Evolutionary conservation across 108 stramenopile genomes (phyloP).

Genomic region (Cyclotella baltica): DNA sequence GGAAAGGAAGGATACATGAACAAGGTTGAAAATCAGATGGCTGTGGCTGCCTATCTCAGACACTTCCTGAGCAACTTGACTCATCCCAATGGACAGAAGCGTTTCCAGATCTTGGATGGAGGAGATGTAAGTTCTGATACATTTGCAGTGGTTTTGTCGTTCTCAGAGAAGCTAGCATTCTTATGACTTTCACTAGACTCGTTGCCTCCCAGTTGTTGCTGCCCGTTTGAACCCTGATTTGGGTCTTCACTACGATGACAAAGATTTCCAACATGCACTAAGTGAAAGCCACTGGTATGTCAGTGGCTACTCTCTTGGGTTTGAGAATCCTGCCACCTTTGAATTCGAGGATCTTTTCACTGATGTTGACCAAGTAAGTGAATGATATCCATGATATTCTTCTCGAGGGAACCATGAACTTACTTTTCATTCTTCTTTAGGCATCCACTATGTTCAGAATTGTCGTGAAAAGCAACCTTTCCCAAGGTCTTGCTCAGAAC

Average conservation of each 20-base stretch:
- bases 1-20: conserved; percentile 46
- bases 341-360: conserved; percentile 43
- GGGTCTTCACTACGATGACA: conserved; percentile 45
- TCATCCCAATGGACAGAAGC: conserved; percentile 37
- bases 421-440: background rate
- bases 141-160: background rate
- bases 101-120: conserved; percentile 53
- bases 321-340: conserved; percentile 44
- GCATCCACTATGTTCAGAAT: conserved; percentile 53
- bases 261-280: conserved; percentile 45
- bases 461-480: conserved; percentile 51
- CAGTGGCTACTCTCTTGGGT: conserved; percentile 42
- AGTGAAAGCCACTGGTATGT: conserved; percentile 57
- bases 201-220: conserved; percentile 53
- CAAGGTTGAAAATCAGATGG: conserved; percentile 55
- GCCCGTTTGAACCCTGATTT: conserved; percentile 49
- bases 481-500: conserved; percentile 40
- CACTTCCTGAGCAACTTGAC: conserved; percentile 26
- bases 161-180: background rate
- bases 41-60: conserved; percentile 28
- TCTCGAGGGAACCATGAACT: no score
- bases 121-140: conserved; percentile 30
- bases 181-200: conserved; percentile 2
- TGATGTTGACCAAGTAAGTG: conserved; percentile 25
- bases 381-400: background rate